These are phyloP conservation scores for Zizania latifolia DNA, from an alignment of 176 grass and related monocot species.

Conservation along the genomic window DNA sequence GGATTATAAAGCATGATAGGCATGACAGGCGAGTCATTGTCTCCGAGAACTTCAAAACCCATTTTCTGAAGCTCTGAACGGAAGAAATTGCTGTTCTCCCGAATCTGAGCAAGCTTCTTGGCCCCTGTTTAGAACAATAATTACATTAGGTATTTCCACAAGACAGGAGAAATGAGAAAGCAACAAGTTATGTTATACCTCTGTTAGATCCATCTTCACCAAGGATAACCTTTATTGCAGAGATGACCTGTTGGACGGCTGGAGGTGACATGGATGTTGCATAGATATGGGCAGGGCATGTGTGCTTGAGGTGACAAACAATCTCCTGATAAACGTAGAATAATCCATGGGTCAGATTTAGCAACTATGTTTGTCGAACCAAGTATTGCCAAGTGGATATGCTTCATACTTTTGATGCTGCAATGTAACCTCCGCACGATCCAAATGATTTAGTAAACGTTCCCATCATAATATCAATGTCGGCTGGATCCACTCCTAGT, in stretches of 20 bases:
- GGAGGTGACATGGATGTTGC: slow-evolving; percentile 96
- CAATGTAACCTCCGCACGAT: slow-evolving; percentile 86
- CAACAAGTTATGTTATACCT: slow-evolving; percentile 36
- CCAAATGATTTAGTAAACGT: slow-evolving; percentile 98
- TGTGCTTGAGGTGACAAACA: slow-evolving; percentile 68
- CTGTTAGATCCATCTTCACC: slow-evolving; percentile 91
- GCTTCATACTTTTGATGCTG: slow-evolving; percentile 72
- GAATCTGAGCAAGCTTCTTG: slow-evolving; percentile 77
- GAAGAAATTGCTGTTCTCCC: slow-evolving; percentile 97
- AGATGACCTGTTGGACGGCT: slow-evolving; percentile 90
- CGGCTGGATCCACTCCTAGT: slow-evolving; percentile 77
- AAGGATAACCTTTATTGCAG: slow-evolving; percentile 80
- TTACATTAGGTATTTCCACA: slow-evolving; percentile 22
- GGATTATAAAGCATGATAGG: slow-evolving; percentile 99
- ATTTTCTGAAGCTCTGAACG: slow-evolving; percentile 89
- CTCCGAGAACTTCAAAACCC: slow-evolving; percentile 94
- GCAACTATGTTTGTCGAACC: slow-evolving; percentile 9
- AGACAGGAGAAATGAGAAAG: slow-evolving; percentile 4
- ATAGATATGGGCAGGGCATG: slow-evolving; percentile 90
- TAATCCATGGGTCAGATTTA: slow-evolving; percentile 9
- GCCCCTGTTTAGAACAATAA: slow-evolving; percentile 52
- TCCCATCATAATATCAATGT: slow-evolving; percentile 96
- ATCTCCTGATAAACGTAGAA: slow-evolving; percentile 58
- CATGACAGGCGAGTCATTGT: slow-evolving; percentile 92
- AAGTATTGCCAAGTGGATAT: slow-evolving; percentile 6